Evolutionary conservation across 257 asterid genomes (phyloP).

Genomic region (Echium plantagineum): DNA sequence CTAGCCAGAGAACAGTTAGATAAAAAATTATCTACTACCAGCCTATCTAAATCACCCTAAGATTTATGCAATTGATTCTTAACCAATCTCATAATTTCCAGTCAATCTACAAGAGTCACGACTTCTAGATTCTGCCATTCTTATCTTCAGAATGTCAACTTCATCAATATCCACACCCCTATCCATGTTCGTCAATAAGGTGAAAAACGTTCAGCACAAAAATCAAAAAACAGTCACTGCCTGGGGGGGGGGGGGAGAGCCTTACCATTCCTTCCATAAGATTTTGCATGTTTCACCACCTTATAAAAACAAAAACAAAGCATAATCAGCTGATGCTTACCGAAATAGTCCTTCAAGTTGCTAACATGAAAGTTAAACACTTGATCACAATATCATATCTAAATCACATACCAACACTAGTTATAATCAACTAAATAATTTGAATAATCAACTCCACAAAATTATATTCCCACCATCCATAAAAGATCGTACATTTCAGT

Average conservation of each 20-base stretch:
- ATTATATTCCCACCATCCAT: too few species aligned
- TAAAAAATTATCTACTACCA: too few species aligned
- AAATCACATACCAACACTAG: neutral
- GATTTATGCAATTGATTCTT: too few species aligned
- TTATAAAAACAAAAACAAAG: slow-evolving; percentile 22
- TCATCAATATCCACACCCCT: neutral
- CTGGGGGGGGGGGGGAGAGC: neutral
- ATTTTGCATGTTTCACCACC: slow-evolving; percentile 64
- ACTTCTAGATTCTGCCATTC: neutral
- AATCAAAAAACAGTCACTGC: neutral
- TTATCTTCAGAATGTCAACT: neutral
- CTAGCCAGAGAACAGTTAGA: too few species aligned
- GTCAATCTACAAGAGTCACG: too few species aligned
- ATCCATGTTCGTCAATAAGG: neutral
- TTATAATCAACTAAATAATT: neutral
- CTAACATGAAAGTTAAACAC: neutral
- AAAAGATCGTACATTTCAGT: too few species aligned
- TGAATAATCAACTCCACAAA: too few species aligned
- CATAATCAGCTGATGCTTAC: neutral
- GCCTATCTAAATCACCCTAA: too few species aligned
- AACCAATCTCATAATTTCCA: too few species aligned
- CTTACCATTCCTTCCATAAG: slow-evolving; percentile 79
- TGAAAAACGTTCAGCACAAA: neutral
- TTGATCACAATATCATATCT: neutral
- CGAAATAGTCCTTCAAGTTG: neutral